Base-by-base conservation (phyloP, 2,329 filamentous ascomycete genomes). In the Geosmithia flava region DNA sequence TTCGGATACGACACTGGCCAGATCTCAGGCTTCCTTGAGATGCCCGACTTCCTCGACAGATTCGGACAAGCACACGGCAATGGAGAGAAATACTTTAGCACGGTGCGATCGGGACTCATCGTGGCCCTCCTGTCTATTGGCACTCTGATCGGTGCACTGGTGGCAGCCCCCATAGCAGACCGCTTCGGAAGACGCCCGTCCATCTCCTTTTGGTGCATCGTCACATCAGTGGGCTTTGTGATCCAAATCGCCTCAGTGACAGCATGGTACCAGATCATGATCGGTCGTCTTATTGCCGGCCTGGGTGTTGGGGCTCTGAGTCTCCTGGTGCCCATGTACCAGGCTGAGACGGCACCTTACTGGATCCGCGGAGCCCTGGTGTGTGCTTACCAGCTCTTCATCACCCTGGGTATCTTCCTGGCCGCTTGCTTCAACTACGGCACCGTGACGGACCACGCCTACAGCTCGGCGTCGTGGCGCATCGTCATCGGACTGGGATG, bases 291-390 rank as follows among this genome's bases (percentile, higher is more conserved):
- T 55, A 70, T 84, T 16, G 76, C 80, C 15, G 83, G 83, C 47
- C 66, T 85, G 1, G 81, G 81, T 15, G 80, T 87, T 42, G 83
- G 83, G 48, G 77, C 75, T 0, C 62, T 85, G 2, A 80, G 75
- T 10, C 74, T 84, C 5, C 63, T 81, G 13, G 80, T 82, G 0
- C 80, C 81, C n/a, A 81, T 87, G 78, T 87, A 85, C 58, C 81
- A 85, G 56, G 76, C 76, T n/a, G 83, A 87, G 62, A 83, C 75
- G 6, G 77, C 79, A 0, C 83, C 83, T 0, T 72, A 78, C 15
- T 79, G 78, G 60, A 77, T 87, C 46, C 74, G 83, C 53, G 82
- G 80, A 48, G 71, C 77, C 4, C 71, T 86, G 52, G 77, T 87
- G 45, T 74, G 74, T 44, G 74, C 73, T 13, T 87, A 86, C 61